Conservation (phyloP, 192 early-diverging fungal species). For the Backusella westeae region DNA sequence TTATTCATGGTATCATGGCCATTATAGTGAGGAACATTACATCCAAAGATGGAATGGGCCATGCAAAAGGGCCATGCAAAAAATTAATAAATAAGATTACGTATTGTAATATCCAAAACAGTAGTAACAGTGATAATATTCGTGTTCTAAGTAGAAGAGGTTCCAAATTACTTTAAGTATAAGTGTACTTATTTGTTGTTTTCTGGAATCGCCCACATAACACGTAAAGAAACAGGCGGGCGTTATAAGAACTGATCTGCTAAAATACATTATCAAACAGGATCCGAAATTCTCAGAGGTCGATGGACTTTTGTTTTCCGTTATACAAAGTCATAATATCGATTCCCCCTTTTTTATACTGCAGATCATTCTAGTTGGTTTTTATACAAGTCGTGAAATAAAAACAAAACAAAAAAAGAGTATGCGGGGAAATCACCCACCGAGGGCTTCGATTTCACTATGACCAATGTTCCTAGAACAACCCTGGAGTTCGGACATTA, state of each 20-base stretch:
- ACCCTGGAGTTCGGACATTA: background rate
- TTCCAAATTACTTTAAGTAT: background rate
- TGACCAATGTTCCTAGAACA: background rate
- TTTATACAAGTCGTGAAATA: constrained; percentile 1
- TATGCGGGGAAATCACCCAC: background rate
- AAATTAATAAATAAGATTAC: constrained; percentile 12
- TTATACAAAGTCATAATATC: background rate
- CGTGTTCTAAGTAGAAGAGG: background rate
- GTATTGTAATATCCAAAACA: background rate
- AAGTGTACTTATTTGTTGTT: background rate
- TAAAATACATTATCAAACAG: background rate
- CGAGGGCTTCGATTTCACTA: background rate
- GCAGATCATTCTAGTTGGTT: background rate
- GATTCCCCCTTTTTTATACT: background rate
- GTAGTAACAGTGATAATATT: background rate
- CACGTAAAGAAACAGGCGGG: background rate
- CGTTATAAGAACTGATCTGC: constrained; percentile 1
- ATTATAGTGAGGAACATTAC: background rate
- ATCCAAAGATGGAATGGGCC: constrained; percentile 9
- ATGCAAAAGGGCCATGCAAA: constrained; percentile 2
- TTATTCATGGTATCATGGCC: background rate
- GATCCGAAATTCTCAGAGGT: background rate
- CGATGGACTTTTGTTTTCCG: background rate
- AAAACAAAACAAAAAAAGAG: constrained; percentile 4
- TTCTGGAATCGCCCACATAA: background rate